Evolutionary conservation across 495 filamentous ascomycete genomes (phyloP), one percentile per base, ranked within the genome.

Genomic region (Lophiotrema nucula): DNA sequence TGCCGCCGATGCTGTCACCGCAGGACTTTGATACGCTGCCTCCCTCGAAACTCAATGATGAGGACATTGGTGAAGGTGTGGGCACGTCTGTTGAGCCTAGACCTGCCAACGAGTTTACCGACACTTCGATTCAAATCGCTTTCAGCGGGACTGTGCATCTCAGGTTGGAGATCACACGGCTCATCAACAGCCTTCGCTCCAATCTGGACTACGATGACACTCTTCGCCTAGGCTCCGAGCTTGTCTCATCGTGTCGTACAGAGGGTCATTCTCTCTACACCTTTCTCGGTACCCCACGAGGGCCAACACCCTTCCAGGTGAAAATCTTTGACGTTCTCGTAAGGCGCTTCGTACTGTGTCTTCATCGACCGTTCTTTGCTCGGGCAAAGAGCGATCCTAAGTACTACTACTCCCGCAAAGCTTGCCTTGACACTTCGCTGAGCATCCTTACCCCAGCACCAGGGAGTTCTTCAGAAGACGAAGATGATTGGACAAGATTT

Each of bases 371-470:
- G 5, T 62, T 62, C 39, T 49, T 51, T 18, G 23, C 26, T 11
- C 23, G 37, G 37, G 43, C 58, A 1, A 55, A 18, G 22, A 21
- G 18, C 1, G 25, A 56, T 19, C 52, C 52, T 13, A 49, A 16
- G 25, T 62, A 44, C 38, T 48, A 56, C 44, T 62, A 43, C 46
- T 62, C 58, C 4, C 5, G 39, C 16, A 62, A 62, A 24, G 46
- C 51, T 6, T 43, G 51, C 45, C 33, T 62, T 21, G 51, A 62
- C 19, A 46, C 45, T 2, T 49, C 58, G 2, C 10, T 51, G 1
- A 4, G 15, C 21, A 22, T 62, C 18, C 44, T 56, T 2, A 22
- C 43, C 2, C 51, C 58, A 15, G 22, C 54, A 15, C 25, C 10
- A 1, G 11, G 10, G 2, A 13, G 8, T 11, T 4, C 15, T n/a